Conservation (phyloP, 768 basidiomycete species). For the Boletus speciosus region DNA sequence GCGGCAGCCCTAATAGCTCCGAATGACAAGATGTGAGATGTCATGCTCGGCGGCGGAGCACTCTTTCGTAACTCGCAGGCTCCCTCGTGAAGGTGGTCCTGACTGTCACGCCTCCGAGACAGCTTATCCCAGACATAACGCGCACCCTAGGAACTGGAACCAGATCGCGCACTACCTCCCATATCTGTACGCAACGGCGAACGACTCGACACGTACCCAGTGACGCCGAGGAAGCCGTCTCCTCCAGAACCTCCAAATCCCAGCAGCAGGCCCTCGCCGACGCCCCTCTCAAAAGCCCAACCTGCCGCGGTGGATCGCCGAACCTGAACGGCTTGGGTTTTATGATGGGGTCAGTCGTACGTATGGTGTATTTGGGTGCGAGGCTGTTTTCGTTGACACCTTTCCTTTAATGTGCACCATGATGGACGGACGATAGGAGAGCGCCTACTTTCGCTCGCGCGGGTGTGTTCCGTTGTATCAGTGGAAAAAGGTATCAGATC, state of each 20-base stretch:
- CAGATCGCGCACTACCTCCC: neutral
- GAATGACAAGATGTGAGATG: too few species aligned
- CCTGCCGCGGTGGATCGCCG: conserved; percentile 41
- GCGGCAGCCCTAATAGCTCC: too few species aligned
- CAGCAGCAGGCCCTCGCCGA: neutral
- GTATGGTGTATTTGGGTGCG: conserved; percentile 14
- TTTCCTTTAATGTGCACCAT: neutral
- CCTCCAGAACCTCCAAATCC: neutral
- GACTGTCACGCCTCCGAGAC: too few species aligned
- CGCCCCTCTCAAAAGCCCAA: conserved; percentile 43
- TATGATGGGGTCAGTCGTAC: conserved; percentile 65
- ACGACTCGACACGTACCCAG: conserved; percentile 14
- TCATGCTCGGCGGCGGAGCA: too few species aligned
- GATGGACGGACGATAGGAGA: conserved; percentile 42
- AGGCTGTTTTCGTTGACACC: neutral
- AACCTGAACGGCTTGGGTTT: conserved; percentile 56
- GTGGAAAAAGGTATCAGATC: conserved; percentile 37
- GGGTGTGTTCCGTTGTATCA: conserved; percentile 56
- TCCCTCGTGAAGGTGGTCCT: too few species aligned
- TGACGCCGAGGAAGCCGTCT: conserved; percentile 8
- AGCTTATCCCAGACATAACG: neutral
- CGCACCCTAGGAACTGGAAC: neutral
- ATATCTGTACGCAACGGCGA: neutral
- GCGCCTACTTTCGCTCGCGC: conserved; percentile 54
- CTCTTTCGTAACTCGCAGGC: too few species aligned